A percentile compares a stretch with the other conserved stretches of the same genome.
Evolutionary conservation across 2,329 filamentous ascomycete species (phyloP).

Genomic region (Pyricularia grisea): DNA sequence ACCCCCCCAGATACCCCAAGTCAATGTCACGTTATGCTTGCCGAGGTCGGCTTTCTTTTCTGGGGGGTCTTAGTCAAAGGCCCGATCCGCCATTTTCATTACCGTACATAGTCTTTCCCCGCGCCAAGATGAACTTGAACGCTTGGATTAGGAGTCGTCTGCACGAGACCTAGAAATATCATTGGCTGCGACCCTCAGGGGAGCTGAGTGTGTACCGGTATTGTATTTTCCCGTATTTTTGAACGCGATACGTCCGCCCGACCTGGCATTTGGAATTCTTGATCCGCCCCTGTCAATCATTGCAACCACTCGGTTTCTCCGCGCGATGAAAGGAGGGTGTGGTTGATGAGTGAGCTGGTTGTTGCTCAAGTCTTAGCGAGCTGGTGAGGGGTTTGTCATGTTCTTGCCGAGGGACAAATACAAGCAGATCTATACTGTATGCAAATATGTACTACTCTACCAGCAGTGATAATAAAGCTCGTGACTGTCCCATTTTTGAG

Average conservation of each 20-base stretch:
- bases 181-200: neutral
- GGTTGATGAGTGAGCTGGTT: neutral
- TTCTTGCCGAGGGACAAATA: neutral
- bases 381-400: neutral
- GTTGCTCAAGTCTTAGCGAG: neutral
- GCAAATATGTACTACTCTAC: neutral
- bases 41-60: neutral
- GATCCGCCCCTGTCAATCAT: neutral
- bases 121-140: neutral
- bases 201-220: neutral
- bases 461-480: neutral
- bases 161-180: neutral
- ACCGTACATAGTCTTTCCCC: neutral
- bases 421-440: neutral
- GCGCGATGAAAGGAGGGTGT: neutral
- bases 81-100: neutral
- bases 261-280: neutral
- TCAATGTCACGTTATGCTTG: neutral
- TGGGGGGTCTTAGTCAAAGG: neutral
- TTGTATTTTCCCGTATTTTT: neutral
- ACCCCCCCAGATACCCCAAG: neutral
- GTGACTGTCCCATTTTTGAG: neutral
- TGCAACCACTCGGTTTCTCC: neutral
- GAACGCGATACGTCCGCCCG: neutral
- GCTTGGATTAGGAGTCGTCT: too few relatives aligned